Evolutionary conservation across 2,329 filamentous ascomycete genomes (phyloP), one percentile per base, ranked within the genome.

Genomic region (Monosporascus ibericus): DNA sequence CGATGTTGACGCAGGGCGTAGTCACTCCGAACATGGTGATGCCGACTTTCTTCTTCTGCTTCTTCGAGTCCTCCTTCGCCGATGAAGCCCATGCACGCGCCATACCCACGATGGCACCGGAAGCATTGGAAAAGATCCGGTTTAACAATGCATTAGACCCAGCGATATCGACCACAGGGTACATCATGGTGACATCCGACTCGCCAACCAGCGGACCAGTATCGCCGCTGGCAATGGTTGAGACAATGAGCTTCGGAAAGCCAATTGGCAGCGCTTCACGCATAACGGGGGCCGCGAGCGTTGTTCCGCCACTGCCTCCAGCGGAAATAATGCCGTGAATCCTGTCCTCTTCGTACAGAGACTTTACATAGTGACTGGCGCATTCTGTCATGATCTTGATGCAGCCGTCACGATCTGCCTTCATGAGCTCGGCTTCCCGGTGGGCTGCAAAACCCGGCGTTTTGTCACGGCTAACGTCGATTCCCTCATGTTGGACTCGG

Each of bases 11-110:
- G 11, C 78, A 80, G 0, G 85, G 84, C 0, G 85, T 89, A 0
- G 86, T 90, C 6, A 89, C 85, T 2, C 86, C 86, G 61, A 88
- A 89, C 86, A 89, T 89, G 2, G 85, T 87, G 24, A 88, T 78
- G 0, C 78, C 86, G 6, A 89, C 72, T 0, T 77, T 70, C 51
- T 75, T 77, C 59, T 74, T 75, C 8, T 56, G 48, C n/a, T 44
- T 48, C 24, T n/a, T 37, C 8, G 17, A 36, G 15, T 4, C 22
- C 54, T 48, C 30, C 39, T 22, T 9, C 57, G 54, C 7, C 48
- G 37, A 5, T 42, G 9, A 52, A 55, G 4, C 52, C 49, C 8
- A 55, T 60, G 53, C 81, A 82, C 0, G 73, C 68, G 81, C 78
- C 75, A 86, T 85, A 0, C 77, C 85, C 0, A 70, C 70, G 38